phyloP scores from a whole-genome alignment of 805 yeast species.

The Cyberlindnera lachancei region DNA sequence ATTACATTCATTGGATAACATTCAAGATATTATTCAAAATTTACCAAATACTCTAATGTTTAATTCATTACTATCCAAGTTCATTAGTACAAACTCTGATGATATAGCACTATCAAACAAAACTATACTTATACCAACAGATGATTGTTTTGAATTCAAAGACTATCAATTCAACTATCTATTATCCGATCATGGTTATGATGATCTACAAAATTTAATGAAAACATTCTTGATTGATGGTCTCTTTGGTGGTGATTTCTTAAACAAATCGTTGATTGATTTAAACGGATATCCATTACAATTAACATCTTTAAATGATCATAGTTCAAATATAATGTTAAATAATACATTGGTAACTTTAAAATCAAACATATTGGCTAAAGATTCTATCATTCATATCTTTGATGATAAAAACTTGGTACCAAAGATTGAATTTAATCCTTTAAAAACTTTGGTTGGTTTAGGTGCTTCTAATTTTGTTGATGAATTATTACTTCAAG shows the following conservation, averaged over 20 bases:
- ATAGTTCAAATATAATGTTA: conserved; percentile 31
- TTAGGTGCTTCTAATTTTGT: conserved; percentile 56
- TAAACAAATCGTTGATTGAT: conserved; percentile 12
- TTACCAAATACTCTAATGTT: conserved; percentile 1
- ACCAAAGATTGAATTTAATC: conserved; percentile 34
- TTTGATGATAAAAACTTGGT: conserved; percentile 28
- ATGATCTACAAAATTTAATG: conserved; percentile 23
- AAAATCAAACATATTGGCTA: conserved; percentile 33
- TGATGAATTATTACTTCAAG: conserved; percentile 58
- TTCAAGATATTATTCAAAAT: conserved; percentile 29
- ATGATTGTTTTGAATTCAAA: conserved; percentile 30
- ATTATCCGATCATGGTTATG: conserved; percentile 21
- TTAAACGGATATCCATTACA: conserved; percentile 19
- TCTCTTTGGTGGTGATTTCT: conserved; percentile 35
- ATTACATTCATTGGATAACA: conserved; percentile 29
- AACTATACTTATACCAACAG: conserved; percentile 42
- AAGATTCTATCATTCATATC: conserved; percentile 44
- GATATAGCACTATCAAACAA: conserved; percentile 25
- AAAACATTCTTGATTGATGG: conserved; percentile 33
- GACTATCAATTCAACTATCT: conserved; percentile 41
- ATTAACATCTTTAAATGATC: conserved; percentile 17
- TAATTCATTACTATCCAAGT: not conserved
- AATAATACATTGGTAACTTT: conserved; percentile 28
- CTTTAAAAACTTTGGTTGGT: conserved; percentile 52
- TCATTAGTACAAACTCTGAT: too few relatives aligned